phyloP scores from a whole-genome alignment of 2,329 filamentous ascomycete species.

The Penicillium sp. region DNA sequence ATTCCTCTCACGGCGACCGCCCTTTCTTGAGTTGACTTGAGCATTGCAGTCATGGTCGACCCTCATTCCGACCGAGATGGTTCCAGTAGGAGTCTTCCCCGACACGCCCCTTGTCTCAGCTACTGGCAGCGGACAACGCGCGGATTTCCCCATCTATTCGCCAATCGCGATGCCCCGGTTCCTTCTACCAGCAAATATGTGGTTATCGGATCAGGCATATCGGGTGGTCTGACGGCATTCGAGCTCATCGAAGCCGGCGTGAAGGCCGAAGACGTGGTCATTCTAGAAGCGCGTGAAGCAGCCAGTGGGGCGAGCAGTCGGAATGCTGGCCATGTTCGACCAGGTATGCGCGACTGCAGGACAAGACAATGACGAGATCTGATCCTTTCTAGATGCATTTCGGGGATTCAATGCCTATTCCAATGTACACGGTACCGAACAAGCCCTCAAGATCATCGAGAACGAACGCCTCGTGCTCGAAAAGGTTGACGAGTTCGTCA shows the following conservation, averaged over 20 bases:
- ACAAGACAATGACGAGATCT: neutral
- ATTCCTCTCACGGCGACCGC: too few species aligned
- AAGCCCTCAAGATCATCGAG: slow-evolving; percentile 52
- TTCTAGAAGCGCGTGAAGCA: slow-evolving; percentile 28
- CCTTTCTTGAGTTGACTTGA: too few species aligned
- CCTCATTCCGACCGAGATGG: neutral
- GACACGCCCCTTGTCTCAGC: slow-evolving; percentile 35
- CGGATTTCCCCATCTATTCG: slow-evolving; percentile 19
- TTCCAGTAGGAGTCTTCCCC: slow-evolving; percentile 27
- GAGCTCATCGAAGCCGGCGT: slow-evolving; percentile 22
- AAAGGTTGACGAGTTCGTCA: slow-evolving; percentile 48
- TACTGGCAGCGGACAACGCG: slow-evolving; percentile 37
- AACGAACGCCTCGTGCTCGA: slow-evolving; percentile 50
- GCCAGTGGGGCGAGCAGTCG: slow-evolving; percentile 29
- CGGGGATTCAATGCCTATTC: slow-evolving; percentile 53
- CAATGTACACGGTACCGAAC: slow-evolving; percentile 47
- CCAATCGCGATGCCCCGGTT: slow-evolving; percentile 8
- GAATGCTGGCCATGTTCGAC: slow-evolving; percentile 29
- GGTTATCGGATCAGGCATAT: slow-evolving; percentile 26
- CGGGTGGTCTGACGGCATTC: slow-evolving; percentile 23
- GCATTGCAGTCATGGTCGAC: slow-evolving; percentile 3
- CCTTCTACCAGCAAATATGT: slow-evolving; percentile 18
- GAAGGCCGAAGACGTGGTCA: slow-evolving; percentile 20
- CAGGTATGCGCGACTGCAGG: slow-evolving; percentile 15
- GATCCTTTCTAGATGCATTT: slow-evolving; percentile 45